These are phyloP conservation scores for Silene latifolia DNA, from an alignment of 148 eudicot genomes.

Conservation along the genomic window DNA sequence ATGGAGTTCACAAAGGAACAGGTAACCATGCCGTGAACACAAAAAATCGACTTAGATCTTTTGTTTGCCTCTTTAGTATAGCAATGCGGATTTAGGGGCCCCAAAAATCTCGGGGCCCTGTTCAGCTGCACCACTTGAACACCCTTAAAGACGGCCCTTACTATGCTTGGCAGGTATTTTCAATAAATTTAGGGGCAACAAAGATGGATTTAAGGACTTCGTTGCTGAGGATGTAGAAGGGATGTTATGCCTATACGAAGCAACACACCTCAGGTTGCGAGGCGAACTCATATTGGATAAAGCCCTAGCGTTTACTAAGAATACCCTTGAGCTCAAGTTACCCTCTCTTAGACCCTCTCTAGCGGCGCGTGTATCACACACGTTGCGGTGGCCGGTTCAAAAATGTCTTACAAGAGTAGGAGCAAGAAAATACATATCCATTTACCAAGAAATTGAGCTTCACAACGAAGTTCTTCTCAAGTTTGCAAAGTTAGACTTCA, in stretches of 20 bases:
- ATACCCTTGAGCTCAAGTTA: slow-evolving; percentile 5
- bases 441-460: slow-evolving; percentile 27
- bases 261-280: slow-evolving; percentile 23
- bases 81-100: too few relatives aligned
- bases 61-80: too few relatives aligned
- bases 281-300: slow-evolving; percentile 30
- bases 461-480: slow-evolving; percentile 23
- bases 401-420: slow-evolving; percentile 36
- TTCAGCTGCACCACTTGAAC: too few relatives aligned
- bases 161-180: slow-evolving; percentile 22
- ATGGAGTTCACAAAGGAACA: too few relatives aligned
- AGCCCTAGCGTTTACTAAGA: slow-evolving; percentile 21
- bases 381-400: slow-evolving; percentile 33
- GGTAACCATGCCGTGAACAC: too few relatives aligned
- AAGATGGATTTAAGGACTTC: slow-evolving; percentile 9
- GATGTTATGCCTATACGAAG: slow-evolving; percentile 30
- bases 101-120: too few relatives aligned
- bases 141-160: too few relatives aligned
- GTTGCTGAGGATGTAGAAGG: slow-evolving; percentile 24
- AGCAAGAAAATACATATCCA: slow-evolving; percentile 33
- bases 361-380: slow-evolving; percentile 18
- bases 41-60: too few relatives aligned
- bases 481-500: slow-evolving; percentile 48
- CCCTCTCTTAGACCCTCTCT: slow-evolving; percentile 12
- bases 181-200: slow-evolving; percentile 18